Percentiles rank a stretch among this genome's conserved stretches.
phyloP scores from a whole-genome alignment of 345 rosid genomes.

The Diplotaxis tenuifolia region DNA sequence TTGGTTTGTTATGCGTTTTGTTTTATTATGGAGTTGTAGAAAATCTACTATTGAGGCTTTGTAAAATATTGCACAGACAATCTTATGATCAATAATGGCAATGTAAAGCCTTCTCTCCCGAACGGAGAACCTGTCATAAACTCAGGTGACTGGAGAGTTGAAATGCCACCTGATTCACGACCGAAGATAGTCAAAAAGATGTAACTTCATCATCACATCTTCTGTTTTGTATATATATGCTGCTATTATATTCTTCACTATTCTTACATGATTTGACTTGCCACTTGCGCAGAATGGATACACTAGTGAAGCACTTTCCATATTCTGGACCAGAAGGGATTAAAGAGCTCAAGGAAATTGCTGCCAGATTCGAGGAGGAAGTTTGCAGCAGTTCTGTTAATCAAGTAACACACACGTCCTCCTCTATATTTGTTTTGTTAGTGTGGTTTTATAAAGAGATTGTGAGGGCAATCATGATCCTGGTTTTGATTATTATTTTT shows the following conservation, averaged over 20 bases:
- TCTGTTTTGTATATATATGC: neutral
- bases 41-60: neutral
- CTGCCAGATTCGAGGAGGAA: neutral
- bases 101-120: slow-evolving; percentile 44
- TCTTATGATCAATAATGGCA: slow-evolving; percentile 13
- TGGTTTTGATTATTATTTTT: neutral
- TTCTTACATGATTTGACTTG: neutral
- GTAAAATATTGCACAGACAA: neutral
- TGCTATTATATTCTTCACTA: neutral
- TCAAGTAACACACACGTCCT: neutral
- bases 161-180: neutral
- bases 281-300: neutral
- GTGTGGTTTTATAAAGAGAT: neutral
- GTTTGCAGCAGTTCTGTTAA: neutral
- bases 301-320: neutral
- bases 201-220: neutral
- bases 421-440: neutral
- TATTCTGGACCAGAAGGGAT: neutral
- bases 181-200: neutral
- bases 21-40: neutral
- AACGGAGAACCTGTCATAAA: slow-evolving; percentile 2
- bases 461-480: neutral
- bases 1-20: too few species aligned
- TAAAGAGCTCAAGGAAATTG: neutral
- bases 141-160: neutral